Conservation (phyloP, 2,329 filamentous ascomycete genomes). For the Claviceps sp. region DNA sequence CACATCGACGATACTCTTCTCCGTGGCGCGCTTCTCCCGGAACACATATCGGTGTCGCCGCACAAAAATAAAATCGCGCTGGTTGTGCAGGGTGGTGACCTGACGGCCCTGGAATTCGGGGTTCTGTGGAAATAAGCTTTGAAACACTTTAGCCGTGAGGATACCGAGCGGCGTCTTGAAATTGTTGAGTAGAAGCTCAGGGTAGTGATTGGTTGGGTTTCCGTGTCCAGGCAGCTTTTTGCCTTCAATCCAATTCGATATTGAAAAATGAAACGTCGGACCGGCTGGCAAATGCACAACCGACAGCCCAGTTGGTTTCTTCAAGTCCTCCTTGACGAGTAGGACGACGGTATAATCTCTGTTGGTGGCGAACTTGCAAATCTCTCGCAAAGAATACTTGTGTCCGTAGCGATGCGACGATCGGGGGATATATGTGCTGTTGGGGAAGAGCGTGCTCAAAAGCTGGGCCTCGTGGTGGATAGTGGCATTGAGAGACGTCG, state of each 20-base stretch:
- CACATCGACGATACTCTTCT: conserved; percentile 71
- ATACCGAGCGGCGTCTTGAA: conserved; percentile 89
- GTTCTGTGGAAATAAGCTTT: conserved; percentile 45
- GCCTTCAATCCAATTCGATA: conserved; percentile 82
- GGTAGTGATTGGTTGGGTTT: conserved; percentile 79
- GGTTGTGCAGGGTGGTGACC: conserved; percentile 86
- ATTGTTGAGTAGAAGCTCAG: conserved; percentile 83
- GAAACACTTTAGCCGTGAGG: conserved; percentile 72
- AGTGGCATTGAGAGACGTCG: conserved; percentile 77
- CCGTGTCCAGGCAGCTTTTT: conserved; percentile 79
- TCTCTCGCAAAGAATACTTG: conserved; percentile 88
- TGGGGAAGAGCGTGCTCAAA: conserved; percentile 73
- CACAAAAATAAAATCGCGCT: conserved; percentile 92
- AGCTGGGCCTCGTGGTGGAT: conserved; percentile 73
- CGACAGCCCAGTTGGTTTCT: conserved; percentile 69
- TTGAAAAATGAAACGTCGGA: conserved; percentile 84
- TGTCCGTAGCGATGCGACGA: conserved; percentile 72
- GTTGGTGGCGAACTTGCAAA: conserved; percentile 71
- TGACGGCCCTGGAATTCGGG: conserved; percentile 80
- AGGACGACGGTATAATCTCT: conserved; percentile 74
- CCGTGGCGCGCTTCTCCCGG: conserved; percentile 71
- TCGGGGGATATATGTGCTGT: conserved; percentile 74
- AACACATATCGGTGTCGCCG: conserved; percentile 86
- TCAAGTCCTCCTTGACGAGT: conserved; percentile 79
- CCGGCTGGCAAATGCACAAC: conserved; percentile 73